Evolutionary conservation across 225 moss, liverwort and hornwort genomes (phyloP).

Genomic region (Sphagnum contortum): DNA sequence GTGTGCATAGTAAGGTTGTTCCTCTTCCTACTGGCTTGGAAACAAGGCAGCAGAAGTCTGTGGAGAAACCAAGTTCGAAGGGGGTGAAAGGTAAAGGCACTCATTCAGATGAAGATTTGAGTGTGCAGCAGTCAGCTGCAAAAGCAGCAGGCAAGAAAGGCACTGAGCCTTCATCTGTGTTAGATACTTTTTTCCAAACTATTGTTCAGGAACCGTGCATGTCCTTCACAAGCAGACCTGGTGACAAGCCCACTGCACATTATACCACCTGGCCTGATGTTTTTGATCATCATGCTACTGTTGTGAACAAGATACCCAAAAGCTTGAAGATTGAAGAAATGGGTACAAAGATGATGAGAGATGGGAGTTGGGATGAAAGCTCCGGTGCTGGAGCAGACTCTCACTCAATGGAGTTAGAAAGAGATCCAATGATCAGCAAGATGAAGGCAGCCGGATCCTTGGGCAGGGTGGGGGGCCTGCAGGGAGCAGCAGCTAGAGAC

Average conservation of each 20-base stretch:
- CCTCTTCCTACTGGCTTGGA: slow-evolving; percentile 13
- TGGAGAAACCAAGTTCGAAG: slow-evolving; percentile 34
- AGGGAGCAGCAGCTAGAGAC: slow-evolving; percentile 14
- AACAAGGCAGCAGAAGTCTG: slow-evolving; percentile 15
- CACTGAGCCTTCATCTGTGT: slow-evolving; percentile 10
- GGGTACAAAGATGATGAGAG: slow-evolving; percentile 9
- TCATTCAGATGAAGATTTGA: slow-evolving; percentile 1
- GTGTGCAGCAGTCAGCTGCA: not conserved
- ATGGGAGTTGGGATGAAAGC: slow-evolving; percentile 12
- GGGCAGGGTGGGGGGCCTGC: slow-evolving; percentile 14
- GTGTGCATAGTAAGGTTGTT: slow-evolving; percentile 5
- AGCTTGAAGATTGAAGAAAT: slow-evolving; percentile 42
- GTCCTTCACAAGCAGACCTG: slow-evolving; percentile 34
- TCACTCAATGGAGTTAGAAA: slow-evolving; percentile 11
- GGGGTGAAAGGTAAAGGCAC: slow-evolving; percentile 27
- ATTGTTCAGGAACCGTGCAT: slow-evolving; percentile 42
- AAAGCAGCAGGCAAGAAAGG: slow-evolving; percentile 22
- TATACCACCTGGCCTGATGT: slow-evolving; percentile 34
- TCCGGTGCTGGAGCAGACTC: slow-evolving; percentile 9
- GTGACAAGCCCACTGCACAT: slow-evolving; percentile 44
- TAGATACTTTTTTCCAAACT: slow-evolving; percentile 56
- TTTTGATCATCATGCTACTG: slow-evolving; percentile 32
- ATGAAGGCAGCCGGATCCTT: slow-evolving; percentile 21
- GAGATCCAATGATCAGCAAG: slow-evolving; percentile 8
- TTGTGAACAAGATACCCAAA: slow-evolving; percentile 36